These are phyloP conservation scores for Helianthus tuberosus DNA, from an alignment of 129 eudicot genomes.

Conservation along the genomic window DNA sequence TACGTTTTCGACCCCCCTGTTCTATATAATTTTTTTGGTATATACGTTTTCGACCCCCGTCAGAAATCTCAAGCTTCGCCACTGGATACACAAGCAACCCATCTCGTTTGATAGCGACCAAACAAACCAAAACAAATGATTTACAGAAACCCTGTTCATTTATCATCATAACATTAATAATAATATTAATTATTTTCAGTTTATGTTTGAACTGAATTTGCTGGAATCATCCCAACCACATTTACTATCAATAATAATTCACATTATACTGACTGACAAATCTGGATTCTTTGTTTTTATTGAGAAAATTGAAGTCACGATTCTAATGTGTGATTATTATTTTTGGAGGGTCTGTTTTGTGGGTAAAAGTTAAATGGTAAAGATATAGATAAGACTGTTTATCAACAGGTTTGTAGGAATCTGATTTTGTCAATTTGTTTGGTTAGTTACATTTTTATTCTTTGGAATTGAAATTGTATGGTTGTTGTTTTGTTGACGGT, in stretches of 20 bases:
- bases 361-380: conserved; percentile 19
- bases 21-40: no score
- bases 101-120: no score
- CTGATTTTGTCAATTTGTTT: conserved; percentile 14
- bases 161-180: no score
- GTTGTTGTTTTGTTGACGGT: neutral
- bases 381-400: neutral
- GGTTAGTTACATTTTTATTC: neutral
- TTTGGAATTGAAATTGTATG: conserved; percentile 7
- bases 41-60: no score
- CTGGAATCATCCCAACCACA: neutral
- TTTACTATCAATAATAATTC: conserved; percentile 11
- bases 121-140: no score
- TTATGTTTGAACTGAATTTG: neutral
- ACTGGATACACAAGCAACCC: no score
- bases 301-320: neutral
- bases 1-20: no score
- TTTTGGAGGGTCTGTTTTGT: conserved; percentile 16
- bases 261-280: conserved; percentile 23
- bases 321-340: neutral
- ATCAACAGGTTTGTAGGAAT: neutral
- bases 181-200: conserved; percentile 1
- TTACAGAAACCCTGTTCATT: no score
- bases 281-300: neutral
- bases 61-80: no score